phyloP scores from a whole-genome alignment of 805 yeast species.

The Saccharomycopsis capsularis region DNA sequence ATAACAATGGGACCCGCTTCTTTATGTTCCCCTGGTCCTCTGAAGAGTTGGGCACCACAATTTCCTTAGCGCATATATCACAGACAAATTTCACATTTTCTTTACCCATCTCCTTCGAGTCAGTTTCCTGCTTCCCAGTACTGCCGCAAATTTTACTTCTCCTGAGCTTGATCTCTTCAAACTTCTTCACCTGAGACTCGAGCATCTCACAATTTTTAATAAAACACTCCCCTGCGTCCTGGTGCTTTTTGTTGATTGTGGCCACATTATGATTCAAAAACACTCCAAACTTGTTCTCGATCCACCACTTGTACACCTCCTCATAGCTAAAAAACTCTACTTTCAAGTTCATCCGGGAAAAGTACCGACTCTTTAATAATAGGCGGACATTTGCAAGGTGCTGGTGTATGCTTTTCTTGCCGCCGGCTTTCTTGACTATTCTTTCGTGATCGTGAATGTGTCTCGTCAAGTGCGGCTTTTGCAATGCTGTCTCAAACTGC shows the following conservation, averaged over 20 bases:
- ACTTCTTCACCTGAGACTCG: not conserved
- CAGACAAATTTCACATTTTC: not conserved
- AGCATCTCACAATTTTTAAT: not conserved
- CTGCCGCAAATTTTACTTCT: not conserved
- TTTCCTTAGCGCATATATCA: not conserved
- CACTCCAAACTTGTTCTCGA: slow-evolving; percentile 28
- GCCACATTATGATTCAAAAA: slow-evolving; percentile 11
- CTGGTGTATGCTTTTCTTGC: slow-evolving; percentile 33
- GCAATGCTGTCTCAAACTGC: slow-evolving; percentile 84
- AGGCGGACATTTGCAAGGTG: slow-evolving; percentile 43
- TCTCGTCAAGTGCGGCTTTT: slow-evolving; percentile 60
- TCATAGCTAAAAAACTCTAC: slow-evolving; percentile 39
- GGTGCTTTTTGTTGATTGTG: not conserved
- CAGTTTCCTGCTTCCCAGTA: not conserved
- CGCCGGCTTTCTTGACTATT: slow-evolving; percentile 22
- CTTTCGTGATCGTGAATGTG: slow-evolving; percentile 35
- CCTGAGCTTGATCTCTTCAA: not conserved
- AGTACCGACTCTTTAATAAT: slow-evolving; percentile 38
- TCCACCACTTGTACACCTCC: slow-evolving; percentile 31
- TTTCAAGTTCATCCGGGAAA: slow-evolving; percentile 38
- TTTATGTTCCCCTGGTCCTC: not conserved
- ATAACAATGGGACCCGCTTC: not conserved
- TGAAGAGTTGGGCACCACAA: not conserved
- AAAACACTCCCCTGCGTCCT: slow-evolving; percentile 12
- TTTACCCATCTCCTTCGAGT: too few relatives aligned